These are phyloP conservation scores for Cucumis cinereus DNA, from an alignment of 306 rosid genomes.

Conservation along the genomic window DNA sequence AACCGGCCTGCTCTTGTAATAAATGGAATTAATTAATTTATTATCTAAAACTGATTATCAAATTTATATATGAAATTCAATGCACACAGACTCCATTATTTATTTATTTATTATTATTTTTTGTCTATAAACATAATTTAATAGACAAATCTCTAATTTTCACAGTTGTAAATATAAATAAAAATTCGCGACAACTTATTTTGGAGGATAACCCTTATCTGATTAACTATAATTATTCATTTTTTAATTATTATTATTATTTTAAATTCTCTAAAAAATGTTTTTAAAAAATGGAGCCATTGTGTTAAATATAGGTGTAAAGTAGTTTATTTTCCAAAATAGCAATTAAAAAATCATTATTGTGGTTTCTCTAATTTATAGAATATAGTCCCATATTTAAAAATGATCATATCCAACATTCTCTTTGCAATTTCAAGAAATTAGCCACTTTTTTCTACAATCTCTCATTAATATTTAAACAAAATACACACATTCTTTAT, in stretches of 20 bases:
- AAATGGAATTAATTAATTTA: not conserved
- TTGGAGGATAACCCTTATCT: too few species aligned
- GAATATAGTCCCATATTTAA: not conserved
- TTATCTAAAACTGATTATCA: not conserved
- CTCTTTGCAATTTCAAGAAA: not conserved
- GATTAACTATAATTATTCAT: too few species aligned
- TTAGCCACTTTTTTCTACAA: too few species aligned
- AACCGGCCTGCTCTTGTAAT: not conserved
- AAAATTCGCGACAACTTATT: too few species aligned
- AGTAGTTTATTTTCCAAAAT: not conserved
- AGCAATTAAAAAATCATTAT: not conserved
- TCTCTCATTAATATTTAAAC: not conserved
- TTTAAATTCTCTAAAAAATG: too few species aligned
- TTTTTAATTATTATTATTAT: too few species aligned
- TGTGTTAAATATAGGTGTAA: not conserved
- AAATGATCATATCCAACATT: too few species aligned
- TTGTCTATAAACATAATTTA: too few species aligned
- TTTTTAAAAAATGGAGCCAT: not conserved
- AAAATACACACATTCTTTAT: too few species aligned
- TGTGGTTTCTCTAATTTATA: not conserved
- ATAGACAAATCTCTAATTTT: too few species aligned
- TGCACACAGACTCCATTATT: not conserved
- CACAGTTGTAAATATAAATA: too few species aligned
- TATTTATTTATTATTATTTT: too few species aligned
- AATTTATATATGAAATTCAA: not conserved